Percentiles rank a stretch among this genome's conserved stretches.
Conservation (phyloP, 805 yeast species). For the Hanseniaspora thailandica region DNA sequence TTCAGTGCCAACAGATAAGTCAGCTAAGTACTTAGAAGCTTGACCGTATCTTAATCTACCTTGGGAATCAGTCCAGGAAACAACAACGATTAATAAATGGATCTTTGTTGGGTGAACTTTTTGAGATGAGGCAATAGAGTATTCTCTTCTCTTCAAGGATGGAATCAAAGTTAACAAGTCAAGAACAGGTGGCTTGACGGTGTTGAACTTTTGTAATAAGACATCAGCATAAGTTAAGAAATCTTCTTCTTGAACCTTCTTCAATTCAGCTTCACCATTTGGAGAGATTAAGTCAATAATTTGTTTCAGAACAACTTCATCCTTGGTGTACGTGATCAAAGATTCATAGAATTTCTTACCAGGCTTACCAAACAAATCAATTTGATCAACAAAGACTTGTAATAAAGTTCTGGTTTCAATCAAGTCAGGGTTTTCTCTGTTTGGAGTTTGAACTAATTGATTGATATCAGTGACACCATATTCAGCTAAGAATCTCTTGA, state of each 20-base stretch:
- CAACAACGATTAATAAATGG: slow-evolving; percentile 85
- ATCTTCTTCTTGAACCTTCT: slow-evolving; percentile 74
- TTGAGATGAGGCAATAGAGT: slow-evolving; percentile 94
- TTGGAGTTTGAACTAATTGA: slow-evolving; percentile 57
- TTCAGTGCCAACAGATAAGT: slow-evolving; percentile 67
- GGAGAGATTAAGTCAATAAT: slow-evolving; percentile 57
- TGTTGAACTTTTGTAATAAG: slow-evolving; percentile 53
- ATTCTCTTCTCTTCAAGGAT: slow-evolving; percentile 91
- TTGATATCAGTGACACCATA: slow-evolving; percentile 59
- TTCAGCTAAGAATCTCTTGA: slow-evolving; percentile 52
- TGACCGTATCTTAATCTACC: slow-evolving; percentile 88
- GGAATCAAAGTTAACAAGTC: slow-evolving; percentile 65
- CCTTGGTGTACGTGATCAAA: slow-evolving; percentile 59
- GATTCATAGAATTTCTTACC: slow-evolving; percentile 88
- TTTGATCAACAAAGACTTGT: slow-evolving; percentile 66
- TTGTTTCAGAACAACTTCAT: slow-evolving; percentile 51
- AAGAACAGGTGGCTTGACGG: slow-evolving; percentile 65
- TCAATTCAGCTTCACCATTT: slow-evolving; percentile 75
- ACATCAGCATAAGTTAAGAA: slow-evolving; percentile 72
- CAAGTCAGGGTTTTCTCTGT: slow-evolving; percentile 46
- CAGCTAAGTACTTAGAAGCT: slow-evolving; percentile 81
- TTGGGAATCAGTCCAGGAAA: slow-evolving; percentile 81
- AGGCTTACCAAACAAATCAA: slow-evolving; percentile 89
- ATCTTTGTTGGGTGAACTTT: slow-evolving; percentile 82
- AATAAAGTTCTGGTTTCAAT: slow-evolving; percentile 68